phyloP scores from a whole-genome alignment of 2,329 filamentous ascomycete species.

The Geosmithia putterillii region DNA sequence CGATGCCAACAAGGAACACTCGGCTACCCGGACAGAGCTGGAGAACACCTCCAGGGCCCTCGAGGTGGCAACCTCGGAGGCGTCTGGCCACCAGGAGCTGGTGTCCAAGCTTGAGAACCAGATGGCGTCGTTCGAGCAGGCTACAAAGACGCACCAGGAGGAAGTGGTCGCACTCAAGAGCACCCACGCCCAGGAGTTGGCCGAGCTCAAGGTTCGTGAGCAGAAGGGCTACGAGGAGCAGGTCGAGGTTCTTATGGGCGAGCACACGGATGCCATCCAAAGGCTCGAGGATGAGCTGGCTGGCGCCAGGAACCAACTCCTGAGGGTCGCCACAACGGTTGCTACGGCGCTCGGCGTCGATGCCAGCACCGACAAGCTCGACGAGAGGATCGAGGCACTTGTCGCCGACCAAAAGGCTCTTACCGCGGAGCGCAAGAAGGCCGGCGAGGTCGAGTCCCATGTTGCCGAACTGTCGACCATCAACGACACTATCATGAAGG shows the following conservation, averaged over 20 bases:
- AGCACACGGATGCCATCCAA: slow-evolving; percentile 44
- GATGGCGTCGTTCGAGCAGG: slow-evolving; percentile 45
- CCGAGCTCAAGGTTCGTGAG: slow-evolving; percentile 33
- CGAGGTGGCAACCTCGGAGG: slow-evolving; percentile 34
- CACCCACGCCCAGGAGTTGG: slow-evolving; percentile 36
- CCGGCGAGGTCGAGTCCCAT: slow-evolving; percentile 41
- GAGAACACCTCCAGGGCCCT: slow-evolving; percentile 52
- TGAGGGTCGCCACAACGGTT: slow-evolving; percentile 52
- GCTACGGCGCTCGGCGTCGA: slow-evolving; percentile 47
- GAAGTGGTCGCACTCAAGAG: slow-evolving; percentile 34
- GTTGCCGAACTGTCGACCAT: slow-evolving; percentile 42
- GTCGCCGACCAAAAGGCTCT: slow-evolving; percentile 48
- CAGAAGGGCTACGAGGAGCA: slow-evolving; percentile 45
- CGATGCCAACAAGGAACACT: slow-evolving; percentile 55
- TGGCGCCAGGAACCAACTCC: slow-evolving; percentile 53
- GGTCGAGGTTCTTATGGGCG: slow-evolving; percentile 43
- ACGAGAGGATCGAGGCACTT: slow-evolving; percentile 46
- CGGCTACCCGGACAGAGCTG: slow-evolving; percentile 52
- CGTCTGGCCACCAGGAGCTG: slow-evolving; percentile 31
- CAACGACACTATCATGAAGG: slow-evolving; percentile 46
- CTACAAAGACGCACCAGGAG: slow-evolving; percentile 41
- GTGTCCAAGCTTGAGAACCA: slow-evolving; percentile 43
- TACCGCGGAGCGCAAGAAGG: slow-evolving; percentile 43
- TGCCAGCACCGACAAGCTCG: slow-evolving; percentile 55
- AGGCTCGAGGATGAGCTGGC: slow-evolving; percentile 49